phyloP scores from a whole-genome alignment of 306 rosid genomes.

The Prunus mongolica region DNA sequence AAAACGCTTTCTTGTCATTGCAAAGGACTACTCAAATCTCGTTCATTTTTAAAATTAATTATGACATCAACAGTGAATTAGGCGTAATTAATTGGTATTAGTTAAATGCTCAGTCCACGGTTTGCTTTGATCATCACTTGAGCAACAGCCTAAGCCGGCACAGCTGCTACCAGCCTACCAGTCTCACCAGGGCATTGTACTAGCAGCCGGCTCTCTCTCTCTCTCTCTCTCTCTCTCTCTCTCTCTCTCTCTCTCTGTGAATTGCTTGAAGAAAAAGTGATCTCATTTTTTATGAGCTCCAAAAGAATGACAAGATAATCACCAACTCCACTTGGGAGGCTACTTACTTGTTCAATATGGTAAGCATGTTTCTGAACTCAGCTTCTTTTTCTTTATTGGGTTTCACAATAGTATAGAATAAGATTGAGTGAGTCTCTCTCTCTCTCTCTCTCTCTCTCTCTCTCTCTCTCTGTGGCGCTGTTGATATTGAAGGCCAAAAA shows the following conservation, averaged over 20 bases:
- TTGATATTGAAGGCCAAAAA: too few species aligned
- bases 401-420: background rate
- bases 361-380: background rate
- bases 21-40: constrained; percentile 3
- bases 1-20: constrained; percentile 9
- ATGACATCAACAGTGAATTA: constrained; percentile 13
- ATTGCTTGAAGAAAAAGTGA: background rate
- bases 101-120: constrained; percentile 36
- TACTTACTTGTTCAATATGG: constrained; percentile 2
- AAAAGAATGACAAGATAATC: background rate
- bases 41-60: background rate
- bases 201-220: constrained; percentile 18
- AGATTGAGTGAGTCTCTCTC: background rate
- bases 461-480: background rate
- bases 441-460: background rate
- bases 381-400: background rate
- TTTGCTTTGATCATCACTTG: constrained; percentile 37
- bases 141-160: constrained; percentile 44
- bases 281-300: background rate
- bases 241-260: background rate
- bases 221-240: background rate
- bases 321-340: constrained; percentile 13
- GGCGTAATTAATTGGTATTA: constrained; percentile 2
- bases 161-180: constrained; percentile 26
- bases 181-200: background rate